Conservation (phyloP, 2,329 filamentous ascomycete species). For the Penicillium fuscoglaucum region DNA sequence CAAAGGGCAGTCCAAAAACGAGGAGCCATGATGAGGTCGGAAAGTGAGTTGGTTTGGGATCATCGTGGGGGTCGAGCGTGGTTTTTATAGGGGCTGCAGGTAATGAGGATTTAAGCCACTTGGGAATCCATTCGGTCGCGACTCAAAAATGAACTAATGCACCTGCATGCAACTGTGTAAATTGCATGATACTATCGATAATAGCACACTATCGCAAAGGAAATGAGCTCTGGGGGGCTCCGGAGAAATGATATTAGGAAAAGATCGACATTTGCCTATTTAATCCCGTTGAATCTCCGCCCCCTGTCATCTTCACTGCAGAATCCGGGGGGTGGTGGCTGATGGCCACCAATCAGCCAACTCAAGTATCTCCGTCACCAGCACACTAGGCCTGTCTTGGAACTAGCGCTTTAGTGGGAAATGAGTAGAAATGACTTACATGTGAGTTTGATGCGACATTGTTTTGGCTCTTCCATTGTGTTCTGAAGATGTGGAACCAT, state of each 20-base stretch:
- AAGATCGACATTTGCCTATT: conserved; percentile 8
- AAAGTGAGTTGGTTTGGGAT: neutral
- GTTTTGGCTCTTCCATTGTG: neutral
- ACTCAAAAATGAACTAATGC: neutral
- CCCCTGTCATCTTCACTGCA: conserved; percentile 17
- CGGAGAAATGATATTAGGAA: conserved; percentile 5
- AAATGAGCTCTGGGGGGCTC: neutral
- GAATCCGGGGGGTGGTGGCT: neutral
- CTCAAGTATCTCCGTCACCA: neutral
- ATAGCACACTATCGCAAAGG: neutral
- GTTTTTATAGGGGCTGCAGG: conserved; percentile 15
- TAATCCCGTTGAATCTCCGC: conserved; percentile 21
- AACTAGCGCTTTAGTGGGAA: conserved; percentile 6
- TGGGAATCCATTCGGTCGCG: neutral
- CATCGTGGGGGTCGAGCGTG: neutral
- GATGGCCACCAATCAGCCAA: conserved; percentile 14
- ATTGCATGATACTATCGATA: neutral
- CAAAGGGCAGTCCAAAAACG: conserved; percentile 24
- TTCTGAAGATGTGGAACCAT: conserved; percentile 8
- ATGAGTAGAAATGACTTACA: conserved; percentile 7
- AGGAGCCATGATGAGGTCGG: conserved; percentile 16
- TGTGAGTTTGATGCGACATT: conserved; percentile 4
- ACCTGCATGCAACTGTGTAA: neutral
- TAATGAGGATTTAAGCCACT: neutral
- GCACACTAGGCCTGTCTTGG: neutral